These are phyloP conservation scores for Breviolum minutum DNA, from an alignment of 73 alveolate genomes.

Conservation along the genomic window DNA sequence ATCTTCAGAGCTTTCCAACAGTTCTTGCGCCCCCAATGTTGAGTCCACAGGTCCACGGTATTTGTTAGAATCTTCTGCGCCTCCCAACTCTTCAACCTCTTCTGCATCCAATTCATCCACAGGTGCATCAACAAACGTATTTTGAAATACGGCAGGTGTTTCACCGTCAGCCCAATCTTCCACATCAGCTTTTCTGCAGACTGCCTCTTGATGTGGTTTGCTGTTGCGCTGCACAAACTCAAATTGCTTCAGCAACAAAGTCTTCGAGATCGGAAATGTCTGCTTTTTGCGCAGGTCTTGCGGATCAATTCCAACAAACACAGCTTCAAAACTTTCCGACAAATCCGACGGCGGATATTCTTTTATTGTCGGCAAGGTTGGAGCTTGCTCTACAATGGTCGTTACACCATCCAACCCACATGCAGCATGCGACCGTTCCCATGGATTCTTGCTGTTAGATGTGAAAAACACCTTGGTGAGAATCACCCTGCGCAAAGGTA, in stretches of 20 bases:
- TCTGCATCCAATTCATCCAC: conserved; percentile 19
- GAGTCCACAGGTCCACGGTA: neutral
- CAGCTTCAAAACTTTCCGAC: neutral
- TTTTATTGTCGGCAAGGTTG: neutral
- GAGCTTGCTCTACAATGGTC: conserved; percentile 1
- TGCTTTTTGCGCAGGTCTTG: neutral
- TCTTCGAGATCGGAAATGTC: neutral
- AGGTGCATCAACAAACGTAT: neutral
- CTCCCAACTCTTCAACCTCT: neutral
- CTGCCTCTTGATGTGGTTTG: neutral
- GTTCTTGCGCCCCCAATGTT: no score
- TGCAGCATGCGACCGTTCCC: neutral
- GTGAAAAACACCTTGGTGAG: neutral
- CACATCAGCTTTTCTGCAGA: neutral
- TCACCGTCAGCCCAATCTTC: neutral
- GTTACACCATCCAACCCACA: neutral
- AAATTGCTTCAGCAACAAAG: neutral
- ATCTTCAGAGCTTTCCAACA: neutral
- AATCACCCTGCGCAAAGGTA: conserved; percentile 1
- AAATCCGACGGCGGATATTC: conserved; percentile 3
- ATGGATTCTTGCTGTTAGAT: neutral
- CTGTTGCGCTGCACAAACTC: neutral
- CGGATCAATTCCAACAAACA: conserved; percentile 7
- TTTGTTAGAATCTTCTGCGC: neutral
- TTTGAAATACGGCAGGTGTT: neutral